Percentiles rank a stretch among this genome's conserved stretches.
Evolutionary conservation across 2,329 filamentous ascomycete genomes (phyloP).

Genomic region (Blastomyces parvus): DNA sequence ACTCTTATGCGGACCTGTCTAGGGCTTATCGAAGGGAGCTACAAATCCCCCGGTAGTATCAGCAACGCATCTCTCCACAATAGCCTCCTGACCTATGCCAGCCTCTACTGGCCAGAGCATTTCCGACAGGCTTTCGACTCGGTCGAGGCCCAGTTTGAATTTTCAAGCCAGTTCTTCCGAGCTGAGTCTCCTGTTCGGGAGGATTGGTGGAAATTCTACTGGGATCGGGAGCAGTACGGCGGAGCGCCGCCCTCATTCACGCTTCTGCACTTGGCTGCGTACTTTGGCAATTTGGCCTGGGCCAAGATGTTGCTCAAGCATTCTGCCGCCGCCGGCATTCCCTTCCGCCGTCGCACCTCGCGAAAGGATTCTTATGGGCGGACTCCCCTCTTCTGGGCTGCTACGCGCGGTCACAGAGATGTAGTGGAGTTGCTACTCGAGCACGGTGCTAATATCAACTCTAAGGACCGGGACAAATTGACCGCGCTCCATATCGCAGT

Average conservation of each 20-base stretch:
- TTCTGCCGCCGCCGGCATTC: constrained; percentile 5
- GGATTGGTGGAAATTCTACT: constrained; percentile 22
- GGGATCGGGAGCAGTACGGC: constrained; percentile 20
- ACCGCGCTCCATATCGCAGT: constrained; percentile 21
- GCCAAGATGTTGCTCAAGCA: constrained; percentile 19
- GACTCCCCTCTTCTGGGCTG: constrained; percentile 15
- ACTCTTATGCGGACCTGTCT: constrained; percentile 20
- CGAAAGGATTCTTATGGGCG: constrained; percentile 15
- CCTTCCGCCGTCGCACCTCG: constrained; percentile 15
- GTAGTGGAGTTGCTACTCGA: constrained; percentile 32
- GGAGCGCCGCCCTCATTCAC: constrained; percentile 21
- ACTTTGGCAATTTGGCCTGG: constrained; percentile 21
- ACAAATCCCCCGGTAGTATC: constrained; percentile 13
- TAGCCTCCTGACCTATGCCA: constrained; percentile 18
- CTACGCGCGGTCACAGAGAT: constrained; percentile 13
- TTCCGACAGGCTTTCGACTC: constrained; percentile 18
- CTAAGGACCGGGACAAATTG: constrained; percentile 21
- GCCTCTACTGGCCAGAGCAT: constrained; percentile 20
- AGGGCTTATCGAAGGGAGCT: constrained; percentile 16
- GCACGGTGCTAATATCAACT: constrained; percentile 40
- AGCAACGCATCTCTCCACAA: constrained; percentile 12
- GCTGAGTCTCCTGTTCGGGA: constrained; percentile 18
- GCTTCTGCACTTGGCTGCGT: constrained; percentile 21
- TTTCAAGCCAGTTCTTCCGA: constrained; percentile 20
- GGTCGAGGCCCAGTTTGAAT: constrained; percentile 16